These are phyloP conservation scores for Metschnikowia henanensis DNA, from an alignment of 805 yeast genomes.

Conservation along the genomic window DNA sequence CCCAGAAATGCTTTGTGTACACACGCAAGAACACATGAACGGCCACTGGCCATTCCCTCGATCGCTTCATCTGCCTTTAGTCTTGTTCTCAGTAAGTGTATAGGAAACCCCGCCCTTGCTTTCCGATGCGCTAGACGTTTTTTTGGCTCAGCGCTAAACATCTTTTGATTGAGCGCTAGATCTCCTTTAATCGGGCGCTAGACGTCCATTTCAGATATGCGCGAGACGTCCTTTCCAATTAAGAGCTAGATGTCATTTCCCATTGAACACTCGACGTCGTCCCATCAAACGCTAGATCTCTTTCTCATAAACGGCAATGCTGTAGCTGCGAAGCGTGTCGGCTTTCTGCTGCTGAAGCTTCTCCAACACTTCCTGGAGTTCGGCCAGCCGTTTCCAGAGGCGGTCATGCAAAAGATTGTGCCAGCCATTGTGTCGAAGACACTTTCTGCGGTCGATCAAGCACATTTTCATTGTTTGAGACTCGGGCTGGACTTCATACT, in stretches of 20 bases:
- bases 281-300: conserved; percentile 5
- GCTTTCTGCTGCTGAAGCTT: conserved; percentile 28
- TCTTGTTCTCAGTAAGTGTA: not conserved
- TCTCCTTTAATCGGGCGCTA: too few species aligned
- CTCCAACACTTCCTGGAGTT: conserved; percentile 34
- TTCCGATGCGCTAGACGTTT: too few species aligned
- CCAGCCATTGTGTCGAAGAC: conserved; percentile 57
- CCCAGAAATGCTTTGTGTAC: conserved; percentile 14
- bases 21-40: conserved; percentile 3
- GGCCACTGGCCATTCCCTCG: not conserved
- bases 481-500: conserved; percentile 13
- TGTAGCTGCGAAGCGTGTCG: conserved; percentile 34
- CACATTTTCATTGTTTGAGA: conserved; percentile 33
- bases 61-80: not conserved
- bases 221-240: too few species aligned
- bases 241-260: too few species aligned
- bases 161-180: too few species aligned
- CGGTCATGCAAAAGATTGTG: conserved; percentile 37
- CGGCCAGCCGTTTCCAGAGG: conserved; percentile 27
- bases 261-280: too few species aligned
- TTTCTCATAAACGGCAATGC: conserved; percentile 30
- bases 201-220: too few species aligned
- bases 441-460: conserved; percentile 53
- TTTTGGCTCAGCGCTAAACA: too few species aligned
- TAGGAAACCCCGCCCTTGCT: too few species aligned